phyloP scores from a whole-genome alignment of 2,329 filamentous ascomycete genomes.

The Seiridium unicorne region DNA sequence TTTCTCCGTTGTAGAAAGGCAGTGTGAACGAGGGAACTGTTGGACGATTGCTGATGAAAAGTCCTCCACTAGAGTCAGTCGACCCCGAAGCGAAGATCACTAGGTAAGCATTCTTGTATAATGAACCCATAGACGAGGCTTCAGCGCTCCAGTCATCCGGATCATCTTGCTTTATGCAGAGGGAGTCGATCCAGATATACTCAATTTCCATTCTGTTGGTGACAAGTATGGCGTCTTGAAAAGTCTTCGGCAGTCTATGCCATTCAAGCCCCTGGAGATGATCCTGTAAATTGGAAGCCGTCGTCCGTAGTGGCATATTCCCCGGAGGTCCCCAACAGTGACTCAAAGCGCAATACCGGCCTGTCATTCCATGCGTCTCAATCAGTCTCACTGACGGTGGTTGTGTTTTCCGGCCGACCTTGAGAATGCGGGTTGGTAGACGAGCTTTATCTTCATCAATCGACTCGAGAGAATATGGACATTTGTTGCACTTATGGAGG shows the following conservation, averaged over 20 bases:
- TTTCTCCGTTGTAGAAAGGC: neutral
- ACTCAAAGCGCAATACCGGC: neutral
- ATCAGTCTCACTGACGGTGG: neutral
- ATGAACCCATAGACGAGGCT: neutral
- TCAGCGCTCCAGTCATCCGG: neutral
- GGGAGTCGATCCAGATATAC: neutral
- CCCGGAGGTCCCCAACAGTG: neutral
- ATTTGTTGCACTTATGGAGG: neutral
- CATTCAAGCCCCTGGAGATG: neutral
- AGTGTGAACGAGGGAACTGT: neutral
- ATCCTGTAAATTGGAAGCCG: neutral
- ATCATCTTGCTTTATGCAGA: neutral
- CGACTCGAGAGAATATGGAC: neutral
- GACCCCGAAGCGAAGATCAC: neutral
- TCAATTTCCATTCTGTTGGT: neutral
- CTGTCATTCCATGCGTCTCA: neutral
- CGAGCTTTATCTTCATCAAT: neutral
- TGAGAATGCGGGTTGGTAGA: neutral
- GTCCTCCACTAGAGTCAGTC: neutral
- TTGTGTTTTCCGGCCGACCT: neutral
- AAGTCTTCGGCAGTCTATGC: neutral
- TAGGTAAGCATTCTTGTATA: neutral
- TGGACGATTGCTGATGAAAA: neutral
- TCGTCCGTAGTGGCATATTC: neutral
- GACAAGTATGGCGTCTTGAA: neutral